Percentiles rank a stretch among this genome's conserved stretches.
Conservation (phyloP, 257 asterid genomes). For the Pogostemon cablin region DNA sequence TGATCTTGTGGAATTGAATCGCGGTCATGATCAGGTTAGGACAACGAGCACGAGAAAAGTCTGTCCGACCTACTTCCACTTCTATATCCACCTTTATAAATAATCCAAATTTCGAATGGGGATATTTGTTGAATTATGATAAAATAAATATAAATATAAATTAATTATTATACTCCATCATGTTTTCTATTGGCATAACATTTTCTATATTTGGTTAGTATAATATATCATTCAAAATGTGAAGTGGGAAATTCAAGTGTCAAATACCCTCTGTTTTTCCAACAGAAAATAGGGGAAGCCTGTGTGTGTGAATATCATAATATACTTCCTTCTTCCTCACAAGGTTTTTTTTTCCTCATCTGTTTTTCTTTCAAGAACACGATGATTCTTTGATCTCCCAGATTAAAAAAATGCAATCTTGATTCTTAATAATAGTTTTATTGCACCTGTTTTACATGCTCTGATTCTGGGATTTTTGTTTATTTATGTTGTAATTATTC, state of each 20-base stretch:
- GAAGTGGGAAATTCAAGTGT: constrained; percentile 27
- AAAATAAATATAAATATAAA: not conserved
- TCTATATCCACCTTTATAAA: constrained; percentile 13
- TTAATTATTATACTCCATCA: not conserved
- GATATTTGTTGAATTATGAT: no score
- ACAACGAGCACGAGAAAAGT: constrained; percentile 38
- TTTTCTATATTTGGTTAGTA: not conserved
- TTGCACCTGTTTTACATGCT: not conserved
- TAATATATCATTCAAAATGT: not conserved
- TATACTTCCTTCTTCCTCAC: constrained; percentile 26
- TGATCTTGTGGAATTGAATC: no score
- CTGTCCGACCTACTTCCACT: constrained; percentile 38
- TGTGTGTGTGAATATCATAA: constrained; percentile 20
- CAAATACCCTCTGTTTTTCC: constrained; percentile 17
- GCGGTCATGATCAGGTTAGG: not conserved
- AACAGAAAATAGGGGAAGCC: constrained; percentile 21
- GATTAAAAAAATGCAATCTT: not conserved
- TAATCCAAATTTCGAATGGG: not conserved
- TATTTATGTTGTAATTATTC: not conserved
- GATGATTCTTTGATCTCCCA: constrained; percentile 37
- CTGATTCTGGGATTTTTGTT: not conserved
- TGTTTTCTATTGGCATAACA: not conserved
- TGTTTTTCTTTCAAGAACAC: not conserved
- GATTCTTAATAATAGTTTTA: constrained; percentile 6
- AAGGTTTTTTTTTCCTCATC: constrained; percentile 25